phyloP scores from a whole-genome alignment of 768 basidiomycete genomes.

The Boletus rubroflammeus region DNA sequence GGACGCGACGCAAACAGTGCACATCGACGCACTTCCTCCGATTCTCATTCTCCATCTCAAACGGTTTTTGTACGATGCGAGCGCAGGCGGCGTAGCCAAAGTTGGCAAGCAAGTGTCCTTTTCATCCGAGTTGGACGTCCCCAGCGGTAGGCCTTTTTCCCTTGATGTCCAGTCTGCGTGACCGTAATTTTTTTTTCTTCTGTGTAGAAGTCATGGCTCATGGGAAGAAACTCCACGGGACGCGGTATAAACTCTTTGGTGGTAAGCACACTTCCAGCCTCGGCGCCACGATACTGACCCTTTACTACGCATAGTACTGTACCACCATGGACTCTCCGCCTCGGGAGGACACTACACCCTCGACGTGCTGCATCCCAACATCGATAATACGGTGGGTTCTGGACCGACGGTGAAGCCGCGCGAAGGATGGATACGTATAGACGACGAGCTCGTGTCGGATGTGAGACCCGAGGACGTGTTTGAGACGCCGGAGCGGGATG shows the following conservation, averaged over 20 bases:
- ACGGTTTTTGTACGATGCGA: constrained; percentile 82
- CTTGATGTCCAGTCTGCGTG: neutral
- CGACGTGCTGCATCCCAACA: constrained; percentile 75
- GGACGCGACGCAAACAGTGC: constrained; percentile 69
- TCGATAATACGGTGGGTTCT: constrained; percentile 37
- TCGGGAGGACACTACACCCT: constrained; percentile 95
- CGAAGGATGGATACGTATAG: constrained; percentile 88
- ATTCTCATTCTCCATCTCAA: constrained; percentile 88
- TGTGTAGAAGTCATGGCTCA: constrained; percentile 58
- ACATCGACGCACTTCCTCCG: constrained; percentile 80
- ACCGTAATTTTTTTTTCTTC: neutral
- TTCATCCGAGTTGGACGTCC: constrained; percentile 73
- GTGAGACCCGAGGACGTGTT: constrained; percentile 73
- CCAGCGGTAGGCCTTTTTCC: constrained; percentile 42
- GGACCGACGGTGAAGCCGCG: constrained; percentile 31
- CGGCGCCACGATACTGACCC: neutral
- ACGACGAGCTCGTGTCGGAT: constrained; percentile 85
- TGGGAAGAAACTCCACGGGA: constrained; percentile 42
- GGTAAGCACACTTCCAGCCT: constrained; percentile 42
- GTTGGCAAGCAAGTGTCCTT: constrained; percentile 79
- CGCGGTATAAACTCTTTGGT: constrained; percentile 79
- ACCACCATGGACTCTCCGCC: constrained; percentile 90
- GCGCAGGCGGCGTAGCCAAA: constrained; percentile 77
- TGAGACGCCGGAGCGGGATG: constrained; percentile 43
- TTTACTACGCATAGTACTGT: constrained; percentile 53